Conservation (phyloP, 306 rosid genomes). For the Quercus mongolica region DNA sequence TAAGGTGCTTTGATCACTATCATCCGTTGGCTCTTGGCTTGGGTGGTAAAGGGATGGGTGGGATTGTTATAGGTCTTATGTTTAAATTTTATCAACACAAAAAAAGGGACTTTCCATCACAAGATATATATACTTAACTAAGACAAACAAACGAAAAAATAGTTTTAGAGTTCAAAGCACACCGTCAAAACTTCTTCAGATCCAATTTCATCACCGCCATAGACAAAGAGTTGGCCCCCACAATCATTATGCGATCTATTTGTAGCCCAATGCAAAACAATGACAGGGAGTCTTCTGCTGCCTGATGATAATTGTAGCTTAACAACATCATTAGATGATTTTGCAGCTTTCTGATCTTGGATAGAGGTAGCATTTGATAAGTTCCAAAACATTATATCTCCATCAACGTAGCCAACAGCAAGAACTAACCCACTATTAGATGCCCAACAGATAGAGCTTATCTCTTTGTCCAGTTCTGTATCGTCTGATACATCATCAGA, state of each 20-base stretch:
- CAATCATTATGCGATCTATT: constrained; percentile 30
- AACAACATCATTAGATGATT: constrained; percentile 43
- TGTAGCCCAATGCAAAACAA: constrained; percentile 62
- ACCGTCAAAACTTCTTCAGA: constrained; percentile 82
- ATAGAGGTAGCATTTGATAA: constrained; percentile 45
- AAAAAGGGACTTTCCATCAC: neutral
- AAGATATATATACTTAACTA: constrained; percentile 17
- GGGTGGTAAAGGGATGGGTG: neutral
- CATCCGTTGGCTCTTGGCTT: neutral
- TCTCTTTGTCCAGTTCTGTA: constrained; percentile 66
- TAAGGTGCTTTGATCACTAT: neutral
- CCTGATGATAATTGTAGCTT: constrained; percentile 73
- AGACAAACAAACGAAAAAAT: constrained; percentile 7
- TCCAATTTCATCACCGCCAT: constrained; percentile 84
- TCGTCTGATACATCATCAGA: constrained; percentile 40
- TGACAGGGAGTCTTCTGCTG: constrained; percentile 69
- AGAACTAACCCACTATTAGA: constrained; percentile 67
- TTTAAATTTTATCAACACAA: neutral
- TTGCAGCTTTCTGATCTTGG: constrained; percentile 35
- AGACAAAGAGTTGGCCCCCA: constrained; percentile 69
- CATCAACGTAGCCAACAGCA: constrained; percentile 84
- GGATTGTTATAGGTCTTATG: neutral
- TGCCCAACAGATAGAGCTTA: constrained; percentile 83
- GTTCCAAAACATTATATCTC: constrained; percentile 90
- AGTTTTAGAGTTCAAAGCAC: constrained; percentile 29